phyloP scores from a whole-genome alignment of 768 basidiomycete genomes.

The Suillus discolor region DNA sequence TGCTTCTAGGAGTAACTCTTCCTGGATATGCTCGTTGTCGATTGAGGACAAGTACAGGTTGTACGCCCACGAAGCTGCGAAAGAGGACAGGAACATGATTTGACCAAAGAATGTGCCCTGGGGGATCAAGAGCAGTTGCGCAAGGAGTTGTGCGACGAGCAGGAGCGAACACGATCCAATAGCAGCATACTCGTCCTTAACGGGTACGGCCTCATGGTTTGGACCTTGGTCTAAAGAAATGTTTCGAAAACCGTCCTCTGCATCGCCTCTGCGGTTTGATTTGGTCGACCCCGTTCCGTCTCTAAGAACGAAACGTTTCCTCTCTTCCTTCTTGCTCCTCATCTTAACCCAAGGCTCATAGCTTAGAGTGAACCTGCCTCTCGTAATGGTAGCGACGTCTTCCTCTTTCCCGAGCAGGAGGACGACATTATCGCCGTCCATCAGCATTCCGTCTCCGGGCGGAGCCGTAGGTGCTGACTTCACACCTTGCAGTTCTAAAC shows the following conservation, averaged over 20 bases:
- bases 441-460: slow-evolving; percentile 31
- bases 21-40: slow-evolving; percentile 29
- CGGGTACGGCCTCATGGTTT: background rate
- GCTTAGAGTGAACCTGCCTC: slow-evolving; percentile 25
- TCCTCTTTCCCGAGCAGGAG: slow-evolving; percentile 18
- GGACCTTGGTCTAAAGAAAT: background rate
- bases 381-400: slow-evolving; percentile 18
- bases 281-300: background rate
- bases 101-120: slow-evolving; percentile 37
- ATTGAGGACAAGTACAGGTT: slow-evolving; percentile 33
- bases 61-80: slow-evolving; percentile 36
- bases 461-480: slow-evolving; percentile 27
- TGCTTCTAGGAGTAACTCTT: slow-evolving; percentile 17
- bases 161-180: slow-evolving; percentile 34
- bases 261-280: slow-evolving; percentile 9
- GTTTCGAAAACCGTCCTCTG: background rate
- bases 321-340: background rate
- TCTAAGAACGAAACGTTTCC: background rate
- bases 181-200: slow-evolving; percentile 12
- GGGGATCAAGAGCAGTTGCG: slow-evolving; percentile 37
- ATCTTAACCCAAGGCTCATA: slow-evolving; percentile 7
- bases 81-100: slow-evolving; percentile 34
- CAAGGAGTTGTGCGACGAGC: slow-evolving; percentile 34
- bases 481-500: slow-evolving; percentile 1
- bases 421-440: slow-evolving; percentile 13